Base-by-base conservation (phyloP, 164 flowering plant genomes). In the Liriodendron chinense region DNA sequence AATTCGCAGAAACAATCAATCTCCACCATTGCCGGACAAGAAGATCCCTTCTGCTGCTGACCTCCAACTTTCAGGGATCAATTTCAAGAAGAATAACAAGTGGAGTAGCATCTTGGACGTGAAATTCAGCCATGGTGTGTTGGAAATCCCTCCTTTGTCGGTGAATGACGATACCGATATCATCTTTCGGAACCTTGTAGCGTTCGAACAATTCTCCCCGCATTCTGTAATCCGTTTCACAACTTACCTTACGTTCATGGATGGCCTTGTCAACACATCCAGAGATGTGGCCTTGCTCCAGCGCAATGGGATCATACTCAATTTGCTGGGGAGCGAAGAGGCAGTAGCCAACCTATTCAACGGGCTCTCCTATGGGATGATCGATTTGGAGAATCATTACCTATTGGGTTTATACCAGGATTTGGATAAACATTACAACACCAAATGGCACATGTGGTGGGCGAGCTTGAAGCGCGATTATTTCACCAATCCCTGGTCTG, bases 131-230 rank as follows among this genome's bases (percentile, higher is more conserved):
- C 28, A 79, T 2, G 86, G 89, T 1, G 78, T 81, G 6, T 48
- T 84, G 1, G 47, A 73, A 71, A 82, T 86, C 70, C 87, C 87
- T 10, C 74, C n/a, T n/a, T n/a, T n/a, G n/a, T n/a, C n/a, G n/a
- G n/a, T n/a, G n/a, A n/a, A n/a, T n/a, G n/a, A n/a, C n/a, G n/a
- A n/a, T n/a, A n/a, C n/a, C n/a, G n/a, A n/a, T n/a, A n/a, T n/a
- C n/a, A n/a, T n/a, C n/a, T n/a, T n/a, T n/a, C n/a, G n/a, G n/a
- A n/a, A n/a, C n/a, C n/a, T n/a, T n/a, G n/a, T n/a, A n/a, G n/a
- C n/a, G n/a, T n/a, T n/a, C n/a, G n/a, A n/a, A n/a, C n/a, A n/a
- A n/a, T n/a, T n/a, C n/a, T n/a, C n/a, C n/a, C n/a, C n/a, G n/a
- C n/a, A n/a, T n/a, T n/a, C n/a, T n/a, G n/a, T n/a, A n/a, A n/a